Conservation (phyloP, 441 rosid genomes). For the Iberis amara region DNA sequence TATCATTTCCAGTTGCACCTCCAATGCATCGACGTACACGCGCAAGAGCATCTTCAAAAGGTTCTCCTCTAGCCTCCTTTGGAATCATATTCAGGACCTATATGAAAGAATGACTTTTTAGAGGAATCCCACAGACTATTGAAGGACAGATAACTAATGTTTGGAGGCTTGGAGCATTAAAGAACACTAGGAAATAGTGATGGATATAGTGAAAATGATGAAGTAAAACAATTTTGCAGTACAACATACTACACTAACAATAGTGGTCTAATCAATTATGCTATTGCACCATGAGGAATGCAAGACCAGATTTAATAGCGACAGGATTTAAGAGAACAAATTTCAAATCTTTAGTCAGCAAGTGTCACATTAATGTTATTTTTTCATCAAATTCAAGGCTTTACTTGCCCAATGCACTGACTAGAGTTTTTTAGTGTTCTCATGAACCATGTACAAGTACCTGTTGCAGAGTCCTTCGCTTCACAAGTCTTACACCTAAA, state of each 20-base stretch:
- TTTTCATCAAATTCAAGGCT: background rate
- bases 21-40: conserved; percentile 87
- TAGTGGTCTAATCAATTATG: background rate
- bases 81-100: conserved; percentile 77
- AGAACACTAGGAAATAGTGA: conserved; percentile 1
- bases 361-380: background rate
- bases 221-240: conserved; percentile 1
- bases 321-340: background rate
- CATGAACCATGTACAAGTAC: conserved; percentile 31
- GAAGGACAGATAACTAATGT: background rate
- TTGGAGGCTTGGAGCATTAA: background rate
- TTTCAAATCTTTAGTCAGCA: background rate
- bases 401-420: background rate
- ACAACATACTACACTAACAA: background rate
- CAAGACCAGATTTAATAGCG: background rate
- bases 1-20: conserved; percentile 62
- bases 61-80: conserved; percentile 73
- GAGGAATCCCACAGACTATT: background rate
- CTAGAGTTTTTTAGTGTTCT: background rate
- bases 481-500: conserved; percentile 79
- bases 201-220: background rate
- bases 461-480: conserved; percentile 76
- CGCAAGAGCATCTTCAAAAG: conserved; percentile 71
- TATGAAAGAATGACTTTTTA: conserved; percentile 14
- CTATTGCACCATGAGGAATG: background rate